These are phyloP conservation scores for Pseudisothecium myosuroides DNA, from an alignment of 225 moss, liverwort and hornwort species.

Conservation along the genomic window DNA sequence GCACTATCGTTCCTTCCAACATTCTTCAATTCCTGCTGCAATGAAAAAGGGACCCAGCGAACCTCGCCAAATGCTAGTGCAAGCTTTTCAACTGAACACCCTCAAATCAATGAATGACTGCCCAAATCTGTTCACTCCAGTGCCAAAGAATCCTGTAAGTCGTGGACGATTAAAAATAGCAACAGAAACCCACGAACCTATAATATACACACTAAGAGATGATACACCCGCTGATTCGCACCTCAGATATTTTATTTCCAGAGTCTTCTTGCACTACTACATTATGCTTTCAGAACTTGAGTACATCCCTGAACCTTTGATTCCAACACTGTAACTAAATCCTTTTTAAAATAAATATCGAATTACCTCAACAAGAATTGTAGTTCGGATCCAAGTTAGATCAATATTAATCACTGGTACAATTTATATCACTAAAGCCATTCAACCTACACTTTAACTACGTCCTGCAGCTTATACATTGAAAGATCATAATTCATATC, in stretches of 20 bases:
- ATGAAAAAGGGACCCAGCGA: not conserved
- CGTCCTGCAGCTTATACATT: not conserved
- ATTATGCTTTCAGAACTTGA: not conserved
- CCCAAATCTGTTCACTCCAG: constrained; percentile 7
- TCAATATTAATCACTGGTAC: not conserved
- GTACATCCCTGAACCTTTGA: not conserved
- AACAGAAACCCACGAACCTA: not conserved
- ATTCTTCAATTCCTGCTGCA: constrained; percentile 17
- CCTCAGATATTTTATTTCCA: not conserved
- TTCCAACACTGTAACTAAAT: not conserved
- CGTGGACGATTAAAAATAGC: not conserved
- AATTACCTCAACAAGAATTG: not conserved
- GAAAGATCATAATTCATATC: not conserved
- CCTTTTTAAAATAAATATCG: not conserved
- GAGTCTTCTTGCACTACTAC: not conserved
- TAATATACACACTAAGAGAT: not conserved
- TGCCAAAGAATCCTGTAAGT: constrained; percentile 2
- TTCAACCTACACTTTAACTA: not conserved
- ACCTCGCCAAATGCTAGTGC: constrained; percentile 12
- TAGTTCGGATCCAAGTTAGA: not conserved
- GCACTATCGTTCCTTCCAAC: constrained; percentile 14
- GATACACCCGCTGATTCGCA: not conserved
- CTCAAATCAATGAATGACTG: constrained; percentile 14
- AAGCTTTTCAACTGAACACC: constrained; percentile 19
- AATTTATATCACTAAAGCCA: not conserved